Evolutionary conservation across 106 monocot genomes (phyloP), one percentile per base, ranked within the genome.

Genomic region (Cymbidium sinense): DNA sequence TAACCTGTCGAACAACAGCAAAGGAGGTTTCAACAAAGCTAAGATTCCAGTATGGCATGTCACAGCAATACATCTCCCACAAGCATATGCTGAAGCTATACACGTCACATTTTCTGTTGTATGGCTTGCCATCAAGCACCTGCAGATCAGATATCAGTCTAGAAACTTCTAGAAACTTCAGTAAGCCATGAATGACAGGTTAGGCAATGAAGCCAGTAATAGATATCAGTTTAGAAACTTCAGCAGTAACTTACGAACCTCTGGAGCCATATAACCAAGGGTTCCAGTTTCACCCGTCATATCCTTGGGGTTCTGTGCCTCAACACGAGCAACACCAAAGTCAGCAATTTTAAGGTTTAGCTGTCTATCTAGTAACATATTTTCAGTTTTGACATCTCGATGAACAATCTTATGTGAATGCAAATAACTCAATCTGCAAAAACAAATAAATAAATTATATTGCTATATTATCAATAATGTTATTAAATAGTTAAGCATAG

Each of bases 201-300:
- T n/a, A n/a, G n/a, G n/a, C n/a, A n/a, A n/a, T n/a, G n/a, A 21
- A 21, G 23, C 21, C 18, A 69, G 2, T 4, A 12, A 39, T 71
- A 67, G 33, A 33, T 30, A 67, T 17, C 33, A 67, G 15, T 67
- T 67, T 4, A 31, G 25, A 67, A 4, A 67, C 31, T 31, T 17
- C 15, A 21, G 23, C 21, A 12, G 30, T 71, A 25, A 5, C 44
- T 2, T 5, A 6, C 61, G 25, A 27, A 91, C 94, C 94, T 94
- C 94, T 20, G 94, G 94, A 51, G 91, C 94, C 94, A 91, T 94
- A 75, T 94, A 91, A 17, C 91, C 87, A 75, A 94, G 94, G 5
- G 94, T 91, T 25, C 91, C 94, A 12, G 90, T 90, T 78, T 84
- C 85, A 50, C 87, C 90, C 73, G 90, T 90, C 90, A 90, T 90